Conservation (phyloP, 225 moss, liverwort and hornwort genomes). For the Antitrichia curtipendula region DNA sequence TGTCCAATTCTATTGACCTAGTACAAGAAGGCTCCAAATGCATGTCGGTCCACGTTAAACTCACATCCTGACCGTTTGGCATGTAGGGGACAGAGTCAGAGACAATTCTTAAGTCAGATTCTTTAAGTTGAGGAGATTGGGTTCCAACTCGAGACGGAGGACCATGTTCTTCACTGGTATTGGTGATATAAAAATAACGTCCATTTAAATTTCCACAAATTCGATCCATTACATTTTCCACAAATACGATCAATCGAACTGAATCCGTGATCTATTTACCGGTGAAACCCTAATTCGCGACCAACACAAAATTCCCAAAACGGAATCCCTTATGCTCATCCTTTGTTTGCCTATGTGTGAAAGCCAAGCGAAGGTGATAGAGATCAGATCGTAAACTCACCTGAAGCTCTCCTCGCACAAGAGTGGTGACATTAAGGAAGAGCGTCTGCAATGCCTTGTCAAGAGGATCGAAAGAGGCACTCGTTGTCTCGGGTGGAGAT, state of each 20-base stretch:
- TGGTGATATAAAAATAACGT: neutral
- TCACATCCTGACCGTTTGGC: neutral
- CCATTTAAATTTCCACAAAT: neutral
- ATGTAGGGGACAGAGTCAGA: neutral
- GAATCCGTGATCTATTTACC: neutral
- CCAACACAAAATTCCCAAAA: neutral
- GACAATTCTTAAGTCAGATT: neutral
- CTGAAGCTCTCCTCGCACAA: constrained; percentile 74
- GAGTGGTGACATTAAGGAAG: constrained; percentile 48
- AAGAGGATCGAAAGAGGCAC: constrained; percentile 13
- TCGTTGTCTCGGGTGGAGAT: neutral
- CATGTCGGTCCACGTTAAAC: neutral
- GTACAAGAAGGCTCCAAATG: neutral
- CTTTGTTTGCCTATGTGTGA: neutral
- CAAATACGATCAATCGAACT: neutral
- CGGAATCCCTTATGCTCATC: neutral
- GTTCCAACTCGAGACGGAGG: neutral
- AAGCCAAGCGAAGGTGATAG: neutral
- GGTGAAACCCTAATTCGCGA: neutral
- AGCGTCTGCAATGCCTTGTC: constrained; percentile 57
- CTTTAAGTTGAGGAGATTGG: neutral
- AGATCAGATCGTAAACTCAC: neutral
- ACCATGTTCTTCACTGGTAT: neutral
- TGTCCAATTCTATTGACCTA: neutral
- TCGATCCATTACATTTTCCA: neutral